These are phyloP conservation scores for Primulina eburnea DNA, from an alignment of 257 asterid species.

Conservation along the genomic window DNA sequence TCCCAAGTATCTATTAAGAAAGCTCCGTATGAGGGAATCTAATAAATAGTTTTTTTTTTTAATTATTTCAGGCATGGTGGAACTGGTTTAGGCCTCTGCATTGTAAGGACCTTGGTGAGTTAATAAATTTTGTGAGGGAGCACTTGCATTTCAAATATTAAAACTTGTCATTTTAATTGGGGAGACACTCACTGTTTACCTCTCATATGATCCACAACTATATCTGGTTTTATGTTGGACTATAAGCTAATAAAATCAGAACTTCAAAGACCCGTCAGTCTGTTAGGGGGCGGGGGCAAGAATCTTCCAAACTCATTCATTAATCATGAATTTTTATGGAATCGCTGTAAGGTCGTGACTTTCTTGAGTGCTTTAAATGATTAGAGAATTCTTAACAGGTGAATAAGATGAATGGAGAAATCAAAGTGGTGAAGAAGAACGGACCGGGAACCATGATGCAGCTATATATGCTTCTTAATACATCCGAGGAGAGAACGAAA, in stretches of 20 bases:
- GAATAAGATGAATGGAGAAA: slow-evolving; percentile 92
- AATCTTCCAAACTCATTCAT: neutral
- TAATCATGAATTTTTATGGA: neutral
- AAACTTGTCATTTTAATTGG: too few species aligned
- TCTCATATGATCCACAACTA: neutral
- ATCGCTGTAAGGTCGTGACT: neutral
- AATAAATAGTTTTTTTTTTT: slow-evolving; percentile 1
- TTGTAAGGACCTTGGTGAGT: slow-evolving; percentile 90
- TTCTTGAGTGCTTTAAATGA: slow-evolving; percentile 20
- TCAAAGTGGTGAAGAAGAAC: slow-evolving; percentile 71
- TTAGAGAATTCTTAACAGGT: slow-evolving; percentile 44
- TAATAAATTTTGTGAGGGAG: neutral
- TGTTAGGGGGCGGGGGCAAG: neutral
- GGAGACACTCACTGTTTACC: neutral
- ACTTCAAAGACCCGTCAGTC: neutral
- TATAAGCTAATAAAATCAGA: neutral
- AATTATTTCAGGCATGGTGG: slow-evolving; percentile 82
- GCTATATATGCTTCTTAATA: slow-evolving; percentile 54
- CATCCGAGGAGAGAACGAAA: slow-evolving; percentile 43
- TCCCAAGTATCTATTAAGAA: neutral
- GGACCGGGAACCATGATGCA: slow-evolving; percentile 82
- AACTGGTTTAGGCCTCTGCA: slow-evolving; percentile 95
- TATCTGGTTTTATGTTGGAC: neutral
- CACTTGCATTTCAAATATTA: neutral
- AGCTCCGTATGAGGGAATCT: slow-evolving; percentile 11